These are phyloP conservation scores for Emergomyces pasteurianus DNA, from an alignment of 2,329 filamentous ascomycete genomes.

Conservation along the genomic window DNA sequence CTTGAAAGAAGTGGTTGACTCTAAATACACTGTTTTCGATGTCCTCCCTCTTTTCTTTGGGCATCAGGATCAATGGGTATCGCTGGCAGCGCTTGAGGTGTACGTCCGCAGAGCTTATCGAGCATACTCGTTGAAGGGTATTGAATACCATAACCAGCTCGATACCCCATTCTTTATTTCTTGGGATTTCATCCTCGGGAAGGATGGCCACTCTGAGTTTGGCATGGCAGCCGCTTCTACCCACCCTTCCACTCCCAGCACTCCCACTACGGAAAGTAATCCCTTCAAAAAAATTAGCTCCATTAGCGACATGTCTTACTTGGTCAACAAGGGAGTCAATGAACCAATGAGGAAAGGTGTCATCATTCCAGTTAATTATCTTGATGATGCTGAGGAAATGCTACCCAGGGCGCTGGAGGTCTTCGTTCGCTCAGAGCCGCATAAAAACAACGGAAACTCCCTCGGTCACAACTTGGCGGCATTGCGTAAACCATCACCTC, in stretches of 20 bases:
- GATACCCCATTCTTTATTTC: conserved; percentile 71
- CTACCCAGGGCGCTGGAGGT: conserved; percentile 73
- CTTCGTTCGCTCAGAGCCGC: conserved; percentile 54
- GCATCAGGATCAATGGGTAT: conserved; percentile 88
- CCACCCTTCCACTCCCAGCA: conserved; percentile 73
- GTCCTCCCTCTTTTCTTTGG: conserved; percentile 91
- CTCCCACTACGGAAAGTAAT: conserved; percentile 48
- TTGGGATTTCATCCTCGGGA: conserved; percentile 93
- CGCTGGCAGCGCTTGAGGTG: conserved; percentile 83
- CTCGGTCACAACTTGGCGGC: conserved; percentile 61
- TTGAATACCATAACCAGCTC: conserved; percentile 65
- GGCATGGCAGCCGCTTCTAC: conserved; percentile 63
- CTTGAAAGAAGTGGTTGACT: conserved; percentile 96
- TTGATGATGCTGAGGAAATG: conserved; percentile 87
- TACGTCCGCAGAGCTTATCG: conserved; percentile 95
- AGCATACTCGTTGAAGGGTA: conserved; percentile 80
- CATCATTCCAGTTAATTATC: conserved; percentile 81
- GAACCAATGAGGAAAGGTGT: conserved; percentile 86
- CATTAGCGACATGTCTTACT: conserved; percentile 91
- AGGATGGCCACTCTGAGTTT: conserved; percentile 84
- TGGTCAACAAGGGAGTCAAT: conserved; percentile 53
- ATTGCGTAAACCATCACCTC: conserved; percentile 50
- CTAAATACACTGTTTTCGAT: conserved; percentile 96
- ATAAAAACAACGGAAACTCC: conserved; percentile 43
- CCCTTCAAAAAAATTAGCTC: conserved; percentile 77